Evolutionary conservation across 202 grass and related monocot species (phyloP), one percentile per base, ranked within the genome.

Genomic region (Digitaria exilis): DNA sequence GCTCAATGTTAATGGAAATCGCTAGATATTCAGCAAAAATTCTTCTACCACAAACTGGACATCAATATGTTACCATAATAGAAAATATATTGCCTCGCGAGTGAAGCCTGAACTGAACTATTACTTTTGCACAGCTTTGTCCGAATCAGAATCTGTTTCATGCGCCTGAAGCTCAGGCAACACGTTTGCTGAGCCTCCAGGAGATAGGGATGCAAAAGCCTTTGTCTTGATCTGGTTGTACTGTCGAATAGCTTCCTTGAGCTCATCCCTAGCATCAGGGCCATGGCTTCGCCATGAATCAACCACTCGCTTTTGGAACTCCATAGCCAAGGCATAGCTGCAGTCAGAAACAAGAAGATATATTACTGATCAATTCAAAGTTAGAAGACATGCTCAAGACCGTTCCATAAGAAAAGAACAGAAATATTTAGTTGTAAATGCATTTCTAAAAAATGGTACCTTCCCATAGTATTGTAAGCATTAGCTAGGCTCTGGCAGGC

Each of bases 401-500:
- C 42, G 4, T 43, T 82, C 58, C 5, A 29, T 39, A 15, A 35
- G 9, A 35, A 37, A 51, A 29, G 0, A 4, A 48, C 44, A 58
- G 29, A 19, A 45, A 70, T 11, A 7, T 24, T 10, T 31, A 17
- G 41, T 26, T 56, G 18, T 19, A 69, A 69, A 71, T 50, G 22
- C 13, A 9, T 30, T 62, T 64, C 8, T 65, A 35, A 71, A 35
- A 71, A 76, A 69, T 45, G 0, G 9, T 82, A 98, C 96, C 96
- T 98, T 87, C 84, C 93, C 85, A 94, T 90, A 24, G 87, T 52
- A 41, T 74, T 87, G 68, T 96, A 98, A 66, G 96, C 93, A 77
- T 94, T 95, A 25, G 96, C 92, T 14, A 98, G 92, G 85, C 89
- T 98, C 89, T 96, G 96, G 74, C 85, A 93, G 22, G 89, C 82